Conservation (phyloP, 1,139 yeast species). For the Pichia sp. region DNA sequence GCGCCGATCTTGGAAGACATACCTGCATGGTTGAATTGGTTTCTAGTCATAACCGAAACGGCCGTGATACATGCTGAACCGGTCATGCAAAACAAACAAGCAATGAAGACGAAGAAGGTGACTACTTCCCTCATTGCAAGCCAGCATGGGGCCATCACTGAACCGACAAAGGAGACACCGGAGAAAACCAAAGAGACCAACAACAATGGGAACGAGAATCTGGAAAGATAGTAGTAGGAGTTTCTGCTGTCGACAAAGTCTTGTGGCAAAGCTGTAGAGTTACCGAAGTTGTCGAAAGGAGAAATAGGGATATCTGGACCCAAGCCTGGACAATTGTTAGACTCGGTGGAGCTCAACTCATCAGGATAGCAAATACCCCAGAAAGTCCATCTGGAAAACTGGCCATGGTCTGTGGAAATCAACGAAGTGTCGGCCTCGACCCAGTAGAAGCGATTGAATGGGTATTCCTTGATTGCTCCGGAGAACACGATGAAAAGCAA, state of each 20-base stretch:
- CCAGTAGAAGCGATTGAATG: conserved; percentile 68
- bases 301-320: conserved; percentile 64
- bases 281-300: conserved; percentile 64
- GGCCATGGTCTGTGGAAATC: conserved; percentile 50
- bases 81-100: conserved; percentile 51
- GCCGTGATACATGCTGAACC: conserved; percentile 68
- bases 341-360: conserved; percentile 18
- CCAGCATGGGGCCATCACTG: conserved; percentile 36
- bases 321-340: conserved; percentile 34
- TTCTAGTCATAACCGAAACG: conserved; percentile 57
- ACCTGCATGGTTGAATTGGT: conserved; percentile 51
- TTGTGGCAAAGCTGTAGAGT: conserved; percentile 46
- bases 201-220: conserved; percentile 66
- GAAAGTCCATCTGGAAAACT: conserved; percentile 66
- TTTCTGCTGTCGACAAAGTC: conserved; percentile 54
- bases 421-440: conserved; percentile 60
- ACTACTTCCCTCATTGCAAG: conserved; percentile 48
- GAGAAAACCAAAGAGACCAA: conserved; percentile 58
- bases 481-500: conserved; percentile 60
- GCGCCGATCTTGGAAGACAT: conserved; percentile 50
- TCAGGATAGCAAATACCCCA: conserved; percentile 67
- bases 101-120: conserved; percentile 49
- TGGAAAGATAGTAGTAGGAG: conserved; percentile 61
- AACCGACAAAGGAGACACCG: conserved; percentile 40
- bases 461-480: conserved; percentile 57